Conservation (phyloP, 495 filamentous ascomycete species). For the Oidiodendron maius region DNA sequence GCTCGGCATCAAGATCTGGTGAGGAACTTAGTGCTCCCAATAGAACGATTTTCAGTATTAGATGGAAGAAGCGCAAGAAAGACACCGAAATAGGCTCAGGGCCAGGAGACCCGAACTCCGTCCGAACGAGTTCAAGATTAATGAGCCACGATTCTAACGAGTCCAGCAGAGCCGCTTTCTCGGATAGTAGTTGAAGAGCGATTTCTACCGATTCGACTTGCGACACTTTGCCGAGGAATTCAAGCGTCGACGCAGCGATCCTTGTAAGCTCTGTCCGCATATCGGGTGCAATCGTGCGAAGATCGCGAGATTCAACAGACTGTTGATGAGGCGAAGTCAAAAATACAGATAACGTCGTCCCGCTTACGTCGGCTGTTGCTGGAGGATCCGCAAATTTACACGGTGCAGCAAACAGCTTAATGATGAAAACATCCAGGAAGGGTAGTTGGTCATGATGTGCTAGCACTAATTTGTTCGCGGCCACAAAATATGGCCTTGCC, state of each 20-base stretch:
- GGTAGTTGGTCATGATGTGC: constrained; percentile 26
- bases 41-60: constrained; percentile 29
- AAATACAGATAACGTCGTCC: constrained; percentile 17
- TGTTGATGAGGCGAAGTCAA: constrained; percentile 24
- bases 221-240: constrained; percentile 29
- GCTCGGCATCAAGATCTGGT: constrained; percentile 23
- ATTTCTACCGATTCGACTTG: constrained; percentile 23
- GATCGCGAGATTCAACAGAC: constrained; percentile 18
- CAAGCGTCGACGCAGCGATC: constrained; percentile 27
- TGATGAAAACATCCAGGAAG: constrained; percentile 33
- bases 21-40: constrained; percentile 27
- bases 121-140: constrained; percentile 26
- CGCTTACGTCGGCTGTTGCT: constrained; percentile 20
- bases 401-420: constrained; percentile 32
- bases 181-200: constrained; percentile 28
- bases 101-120: constrained; percentile 15
- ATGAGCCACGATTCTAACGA: constrained; percentile 29
- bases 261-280: constrained; percentile 29
- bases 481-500: constrained; percentile 23
- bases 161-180: constrained; percentile 28
- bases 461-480: constrained; percentile 22
- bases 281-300: constrained; percentile 28
- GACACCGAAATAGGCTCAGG: constrained; percentile 29
- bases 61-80: constrained; percentile 31
- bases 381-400: constrained; percentile 30